A percentile compares a stretch with the other conserved stretches of the same genome.
phyloP scores from a whole-genome alignment of 805 yeast genomes.

The Yamadazyma philogaea region DNA sequence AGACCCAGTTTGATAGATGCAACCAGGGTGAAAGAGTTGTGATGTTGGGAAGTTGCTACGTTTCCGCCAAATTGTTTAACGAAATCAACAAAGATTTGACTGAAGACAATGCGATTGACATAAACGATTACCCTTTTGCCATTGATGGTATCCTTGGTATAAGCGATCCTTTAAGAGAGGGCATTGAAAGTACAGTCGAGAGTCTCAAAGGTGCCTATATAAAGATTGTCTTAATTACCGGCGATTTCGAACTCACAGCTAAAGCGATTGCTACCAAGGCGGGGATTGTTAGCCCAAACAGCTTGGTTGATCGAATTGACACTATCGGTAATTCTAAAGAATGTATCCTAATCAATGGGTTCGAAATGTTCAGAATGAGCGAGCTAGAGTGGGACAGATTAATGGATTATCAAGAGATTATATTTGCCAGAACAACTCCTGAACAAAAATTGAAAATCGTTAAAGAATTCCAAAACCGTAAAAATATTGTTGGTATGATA shows the following conservation, averaged over 20 bases:
- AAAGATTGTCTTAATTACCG: constrained; percentile 45
- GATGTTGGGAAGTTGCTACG: constrained; percentile 24
- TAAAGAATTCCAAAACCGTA: constrained; percentile 38
- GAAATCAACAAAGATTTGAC: constrained; percentile 1
- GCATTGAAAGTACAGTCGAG: constrained; percentile 28
- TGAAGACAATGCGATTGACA: constrained; percentile 12
- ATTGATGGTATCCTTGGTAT: constrained; percentile 41
- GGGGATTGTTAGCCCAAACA: constrained; percentile 30
- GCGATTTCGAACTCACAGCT: constrained; percentile 53
- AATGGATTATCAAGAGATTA: constrained; percentile 37
- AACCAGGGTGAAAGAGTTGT: constrained; percentile 35
- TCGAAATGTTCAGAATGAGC: constrained; percentile 25
- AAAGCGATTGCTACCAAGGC: constrained; percentile 46
- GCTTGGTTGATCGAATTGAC: constrained; percentile 16
- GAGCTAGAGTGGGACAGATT: constrained; percentile 44
- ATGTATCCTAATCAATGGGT: constrained; percentile 33
- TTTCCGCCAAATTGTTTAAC: constrained; percentile 10
- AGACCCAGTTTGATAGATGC: constrained; percentile 34
- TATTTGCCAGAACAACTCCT: constrained; percentile 42
- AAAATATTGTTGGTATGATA: constrained; percentile 32
- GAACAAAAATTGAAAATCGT: constrained; percentile 52
- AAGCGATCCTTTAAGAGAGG: constrained; percentile 43
- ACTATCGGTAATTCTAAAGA: constrained; percentile 20
- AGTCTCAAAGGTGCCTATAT: constrained; percentile 39
- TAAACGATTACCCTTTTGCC: constrained; percentile 11